Conservation (phyloP, 2,329 filamentous ascomycete species). For the Paecilomyces niveus region DNA sequence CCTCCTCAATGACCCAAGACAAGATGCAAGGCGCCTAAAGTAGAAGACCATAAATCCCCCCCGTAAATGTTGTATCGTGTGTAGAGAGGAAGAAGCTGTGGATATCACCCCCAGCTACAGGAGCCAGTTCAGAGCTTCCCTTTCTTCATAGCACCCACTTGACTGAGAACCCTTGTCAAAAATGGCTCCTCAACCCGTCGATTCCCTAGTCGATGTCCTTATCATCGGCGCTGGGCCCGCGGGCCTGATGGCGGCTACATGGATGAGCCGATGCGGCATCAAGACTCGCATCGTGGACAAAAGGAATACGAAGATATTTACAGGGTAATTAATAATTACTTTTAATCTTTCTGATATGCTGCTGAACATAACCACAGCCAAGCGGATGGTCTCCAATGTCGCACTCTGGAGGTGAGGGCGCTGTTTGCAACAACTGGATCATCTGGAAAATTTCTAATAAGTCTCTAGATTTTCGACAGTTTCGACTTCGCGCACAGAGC, state of each 20-base stretch:
- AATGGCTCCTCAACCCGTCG: background rate
- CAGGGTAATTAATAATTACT: constrained; percentile 11
- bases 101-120: no score
- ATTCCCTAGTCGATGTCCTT: constrained; percentile 31
- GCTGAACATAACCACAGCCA: constrained; percentile 20
- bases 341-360: background rate
- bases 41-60: no score
- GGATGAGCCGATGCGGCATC: constrained; percentile 44
- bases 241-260: constrained; percentile 44
- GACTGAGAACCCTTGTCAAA: background rate
- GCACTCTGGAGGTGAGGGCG: constrained; percentile 48
- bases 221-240: constrained; percentile 47
- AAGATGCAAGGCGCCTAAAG: no score
- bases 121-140: no score
- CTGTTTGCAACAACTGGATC: background rate
- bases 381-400: constrained; percentile 52
- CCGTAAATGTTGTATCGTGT: no score
- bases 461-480: constrained; percentile 55
- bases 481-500: constrained; percentile 60
- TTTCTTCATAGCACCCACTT: no score
- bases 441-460: background rate
- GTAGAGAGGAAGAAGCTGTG: no score
- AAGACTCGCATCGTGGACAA: constrained; percentile 44
- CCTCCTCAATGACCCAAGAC: no score
- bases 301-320: constrained; percentile 28